phyloP scores from a whole-genome alignment of 495 filamentous ascomycete genomes.

The Aspergillus mulundensis region DNA sequence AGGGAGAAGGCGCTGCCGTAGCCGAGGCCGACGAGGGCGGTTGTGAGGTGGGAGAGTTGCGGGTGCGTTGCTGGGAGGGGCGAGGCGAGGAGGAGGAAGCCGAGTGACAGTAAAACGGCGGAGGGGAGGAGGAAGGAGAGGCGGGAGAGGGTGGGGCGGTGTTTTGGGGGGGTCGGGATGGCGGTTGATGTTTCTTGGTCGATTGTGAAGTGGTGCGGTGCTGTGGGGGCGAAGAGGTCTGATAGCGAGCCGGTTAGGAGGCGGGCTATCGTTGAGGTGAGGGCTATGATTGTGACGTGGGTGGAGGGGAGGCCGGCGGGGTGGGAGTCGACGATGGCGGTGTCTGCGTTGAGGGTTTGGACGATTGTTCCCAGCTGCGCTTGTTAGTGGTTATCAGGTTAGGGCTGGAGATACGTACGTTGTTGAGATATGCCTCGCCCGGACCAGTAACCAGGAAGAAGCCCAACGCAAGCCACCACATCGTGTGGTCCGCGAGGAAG shows the following conservation, averaged over 20 bases:
- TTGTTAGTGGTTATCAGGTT: background rate
- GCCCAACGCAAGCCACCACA: constrained; percentile 90
- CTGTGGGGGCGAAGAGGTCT: constrained; percentile 76
- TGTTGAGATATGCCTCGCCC: constrained; percentile 96
- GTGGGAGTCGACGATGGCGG: constrained; percentile 39
- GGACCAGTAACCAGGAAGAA: constrained; percentile 94
- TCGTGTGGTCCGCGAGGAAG: constrained; percentile 82
- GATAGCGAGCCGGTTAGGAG: constrained; percentile 80
- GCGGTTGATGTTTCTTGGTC: constrained; percentile 30
- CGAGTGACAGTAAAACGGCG: constrained; percentile 69
- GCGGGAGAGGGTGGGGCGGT: constrained; percentile 62
- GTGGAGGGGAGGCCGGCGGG: constrained; percentile 70
- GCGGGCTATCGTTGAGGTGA: constrained; percentile 86
- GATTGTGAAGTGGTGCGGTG: constrained; percentile 32
- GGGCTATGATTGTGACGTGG: constrained; percentile 85
- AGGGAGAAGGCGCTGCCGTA: constrained; percentile 91
- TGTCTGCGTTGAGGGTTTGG: constrained; percentile 70
- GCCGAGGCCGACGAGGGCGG: constrained; percentile 75
- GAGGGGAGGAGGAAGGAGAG: constrained; percentile 73
- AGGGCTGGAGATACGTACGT: constrained; percentile 39
- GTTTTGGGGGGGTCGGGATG: constrained; percentile 21
- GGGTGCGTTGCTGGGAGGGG: constrained; percentile 63
- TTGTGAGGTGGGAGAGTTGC: constrained; percentile 73
- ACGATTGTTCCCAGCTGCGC: constrained; percentile 81
- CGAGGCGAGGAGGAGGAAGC: constrained; percentile 69